Conservation (phyloP, 2,329 filamentous ascomycete species). For the Cladosporium sphaerospermum region DNA sequence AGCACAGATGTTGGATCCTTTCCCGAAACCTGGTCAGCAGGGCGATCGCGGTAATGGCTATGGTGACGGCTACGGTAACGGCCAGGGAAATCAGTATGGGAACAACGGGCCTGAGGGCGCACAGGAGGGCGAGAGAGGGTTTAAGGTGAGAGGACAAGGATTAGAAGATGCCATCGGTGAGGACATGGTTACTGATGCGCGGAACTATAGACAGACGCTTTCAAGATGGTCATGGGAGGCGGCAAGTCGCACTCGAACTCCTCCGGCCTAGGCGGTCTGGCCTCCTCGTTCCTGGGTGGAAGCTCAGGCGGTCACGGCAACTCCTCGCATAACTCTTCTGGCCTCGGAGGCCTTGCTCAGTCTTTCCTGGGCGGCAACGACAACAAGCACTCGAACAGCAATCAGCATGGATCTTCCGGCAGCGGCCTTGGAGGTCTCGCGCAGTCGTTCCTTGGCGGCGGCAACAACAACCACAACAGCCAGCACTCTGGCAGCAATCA, state of each 20-base stretch:
- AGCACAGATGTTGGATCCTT: constrained; percentile 29
- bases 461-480: constrained; percentile 13
- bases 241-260: constrained; percentile 6
- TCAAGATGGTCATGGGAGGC: constrained; percentile 15
- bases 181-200: background rate
- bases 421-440: constrained; percentile 15
- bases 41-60: constrained; percentile 14
- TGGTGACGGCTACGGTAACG: background rate
- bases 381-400: constrained; percentile 1
- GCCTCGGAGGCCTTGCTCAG: constrained; percentile 18
- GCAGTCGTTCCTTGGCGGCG: constrained; percentile 25
- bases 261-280: constrained; percentile 20
- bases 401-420: constrained; percentile 14
- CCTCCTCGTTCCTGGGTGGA: constrained; percentile 20
- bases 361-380: constrained; percentile 24
- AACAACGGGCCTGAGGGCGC: constrained; percentile 11
- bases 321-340: background rate
- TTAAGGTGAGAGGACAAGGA: constrained; percentile 2
- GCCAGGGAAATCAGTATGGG: constrained; percentile 3
- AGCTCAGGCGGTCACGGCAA: constrained; percentile 12
- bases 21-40: constrained; percentile 22
- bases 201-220: background rate
- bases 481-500: constrained; percentile 4
- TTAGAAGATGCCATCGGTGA: background rate
- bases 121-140: constrained; percentile 18